These are phyloP conservation scores for Xanthoparmelia taractica DNA, from an alignment of 495 filamentous ascomycete genomes.

Conservation along the genomic window DNA sequence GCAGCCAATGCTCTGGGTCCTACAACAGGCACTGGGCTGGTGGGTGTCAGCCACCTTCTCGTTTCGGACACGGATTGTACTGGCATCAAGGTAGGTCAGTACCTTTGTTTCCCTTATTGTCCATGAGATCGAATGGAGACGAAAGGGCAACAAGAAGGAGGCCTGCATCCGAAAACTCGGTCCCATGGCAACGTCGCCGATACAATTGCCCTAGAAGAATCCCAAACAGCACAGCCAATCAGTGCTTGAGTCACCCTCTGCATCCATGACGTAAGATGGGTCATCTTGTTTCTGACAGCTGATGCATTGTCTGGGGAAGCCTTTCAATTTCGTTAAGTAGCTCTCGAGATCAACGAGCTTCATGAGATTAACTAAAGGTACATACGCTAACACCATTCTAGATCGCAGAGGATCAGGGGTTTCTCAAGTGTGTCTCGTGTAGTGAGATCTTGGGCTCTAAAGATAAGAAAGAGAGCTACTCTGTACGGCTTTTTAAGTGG, in stretches of 20 bases:
- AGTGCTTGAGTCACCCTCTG: constrained; percentile 13
- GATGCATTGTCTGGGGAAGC: constrained; percentile 4
- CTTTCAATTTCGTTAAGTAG: constrained; percentile 23
- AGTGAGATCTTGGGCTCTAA: constrained; percentile 37
- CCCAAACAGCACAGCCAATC: constrained; percentile 2
- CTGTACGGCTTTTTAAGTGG: constrained; percentile 47
- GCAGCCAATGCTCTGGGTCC: constrained; percentile 62
- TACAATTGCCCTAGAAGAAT: constrained; percentile 79
- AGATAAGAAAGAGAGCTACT: constrained; percentile 34
- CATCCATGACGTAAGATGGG: constrained; percentile 12
- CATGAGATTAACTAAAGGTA: constrained; percentile 26
- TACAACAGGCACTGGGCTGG: constrained; percentile 57
- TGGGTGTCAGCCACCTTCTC: constrained; percentile 71
- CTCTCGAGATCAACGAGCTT: constrained; percentile 15
- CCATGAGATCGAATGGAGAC: neutral
- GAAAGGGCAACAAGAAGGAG: constrained; percentile 83
- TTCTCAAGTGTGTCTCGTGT: constrained; percentile 39
- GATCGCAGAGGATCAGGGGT: constrained; percentile 19
- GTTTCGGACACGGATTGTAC: constrained; percentile 56
- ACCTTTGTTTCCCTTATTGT: neutral
- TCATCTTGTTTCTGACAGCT: constrained; percentile 7
- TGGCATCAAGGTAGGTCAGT: constrained; percentile 48
- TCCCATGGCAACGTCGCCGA: constrained; percentile 66
- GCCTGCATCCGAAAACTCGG: constrained; percentile 39
- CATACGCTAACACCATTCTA: constrained; percentile 19